Percentiles rank a stretch among this genome's conserved stretches.
Evolutionary conservation across 2,329 filamentous ascomycete genomes (phyloP).

Genomic region (Drechslerella stenobrocha): DNA sequence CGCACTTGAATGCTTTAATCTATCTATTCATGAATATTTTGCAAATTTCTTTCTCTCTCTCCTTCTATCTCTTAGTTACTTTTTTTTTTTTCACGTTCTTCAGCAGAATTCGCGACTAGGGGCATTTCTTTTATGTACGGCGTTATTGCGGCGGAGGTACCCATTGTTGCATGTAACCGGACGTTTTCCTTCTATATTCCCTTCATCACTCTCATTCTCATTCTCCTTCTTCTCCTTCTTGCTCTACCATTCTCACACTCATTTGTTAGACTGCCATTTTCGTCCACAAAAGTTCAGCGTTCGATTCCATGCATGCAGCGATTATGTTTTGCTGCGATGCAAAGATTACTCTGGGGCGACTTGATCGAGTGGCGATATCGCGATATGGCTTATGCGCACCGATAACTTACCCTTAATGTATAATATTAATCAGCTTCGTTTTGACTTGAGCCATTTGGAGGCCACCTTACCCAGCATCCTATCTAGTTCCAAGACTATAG

Average conservation of each 20-base stretch:
- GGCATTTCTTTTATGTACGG: not conserved
- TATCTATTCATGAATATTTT: not conserved
- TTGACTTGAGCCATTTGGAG: not conserved
- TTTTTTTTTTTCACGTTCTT: not conserved
- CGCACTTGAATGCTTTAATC: not conserved
- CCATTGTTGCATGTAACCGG: not conserved
- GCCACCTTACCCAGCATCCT: too few species aligned
- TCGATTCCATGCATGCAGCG: not conserved
- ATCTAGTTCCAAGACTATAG: too few species aligned
- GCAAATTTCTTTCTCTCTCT: not conserved
- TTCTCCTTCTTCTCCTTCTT: not conserved
- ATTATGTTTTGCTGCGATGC: not conserved
- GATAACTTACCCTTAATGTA: not conserved
- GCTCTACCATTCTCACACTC: not conserved
- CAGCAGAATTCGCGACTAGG: not conserved
- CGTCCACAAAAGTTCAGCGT: not conserved
- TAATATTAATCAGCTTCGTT: conserved; percentile 3
- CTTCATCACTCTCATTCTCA: not conserved
- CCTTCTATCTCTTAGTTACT: not conserved
- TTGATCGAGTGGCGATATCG: not conserved
- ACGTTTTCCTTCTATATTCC: not conserved
- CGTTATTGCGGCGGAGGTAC: conserved; percentile 1
- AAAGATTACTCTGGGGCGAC: not conserved
- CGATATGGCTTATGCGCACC: conserved; percentile 7
- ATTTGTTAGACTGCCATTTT: conserved; percentile 6